phyloP scores from a whole-genome alignment of 1,284 basidiomycete species.

The Cutaneotrichosporon curvatum region DNA sequence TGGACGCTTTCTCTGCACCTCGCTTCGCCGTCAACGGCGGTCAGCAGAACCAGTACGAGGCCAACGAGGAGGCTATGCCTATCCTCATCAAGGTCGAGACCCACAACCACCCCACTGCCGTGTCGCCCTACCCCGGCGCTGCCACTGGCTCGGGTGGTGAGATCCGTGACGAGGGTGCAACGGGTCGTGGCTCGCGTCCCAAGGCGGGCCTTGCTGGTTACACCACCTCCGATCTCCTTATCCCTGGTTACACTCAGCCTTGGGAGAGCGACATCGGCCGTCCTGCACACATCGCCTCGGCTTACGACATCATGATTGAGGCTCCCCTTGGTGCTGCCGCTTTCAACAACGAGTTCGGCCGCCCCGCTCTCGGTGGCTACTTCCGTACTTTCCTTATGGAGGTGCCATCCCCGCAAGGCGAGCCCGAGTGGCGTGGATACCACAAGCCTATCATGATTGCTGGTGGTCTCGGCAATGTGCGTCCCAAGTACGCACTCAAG shows the following conservation, averaged over 20 bases:
- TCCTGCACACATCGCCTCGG: slow-evolving; percentile 83
- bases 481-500: slow-evolving; percentile 72
- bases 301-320: slow-evolving; percentile 95
- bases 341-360: slow-evolving; percentile 98
- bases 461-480: slow-evolving; percentile 89
- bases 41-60: slow-evolving; percentile 52
- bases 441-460: slow-evolving; percentile 99
- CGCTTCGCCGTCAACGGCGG: slow-evolving; percentile 60
- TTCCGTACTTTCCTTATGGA: slow-evolving; percentile 83
- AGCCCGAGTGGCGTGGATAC: slow-evolving; percentile 63
- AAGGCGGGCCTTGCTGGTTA: slow-evolving; percentile 94
- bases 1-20: slow-evolving; percentile 69
- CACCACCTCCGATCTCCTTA: slow-evolving; percentile 88
- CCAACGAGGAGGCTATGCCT: slow-evolving; percentile 62
- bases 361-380: slow-evolving; percentile 70
- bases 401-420: slow-evolving; percentile 57
- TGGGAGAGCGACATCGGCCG: slow-evolving; percentile 86
- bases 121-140: slow-evolving; percentile 94
- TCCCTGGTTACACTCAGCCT: slow-evolving; percentile 77
- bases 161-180: slow-evolving; percentile 95
- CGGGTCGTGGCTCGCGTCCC: slow-evolving; percentile 88
- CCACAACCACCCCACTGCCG: slow-evolving; percentile 97
- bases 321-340: slow-evolving; percentile 89
- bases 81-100: slow-evolving; percentile 98
- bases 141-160: slow-evolving; percentile 97